Conservation (phyloP, 768 basidiomycete genomes). For the Austroboletus festivus region DNA sequence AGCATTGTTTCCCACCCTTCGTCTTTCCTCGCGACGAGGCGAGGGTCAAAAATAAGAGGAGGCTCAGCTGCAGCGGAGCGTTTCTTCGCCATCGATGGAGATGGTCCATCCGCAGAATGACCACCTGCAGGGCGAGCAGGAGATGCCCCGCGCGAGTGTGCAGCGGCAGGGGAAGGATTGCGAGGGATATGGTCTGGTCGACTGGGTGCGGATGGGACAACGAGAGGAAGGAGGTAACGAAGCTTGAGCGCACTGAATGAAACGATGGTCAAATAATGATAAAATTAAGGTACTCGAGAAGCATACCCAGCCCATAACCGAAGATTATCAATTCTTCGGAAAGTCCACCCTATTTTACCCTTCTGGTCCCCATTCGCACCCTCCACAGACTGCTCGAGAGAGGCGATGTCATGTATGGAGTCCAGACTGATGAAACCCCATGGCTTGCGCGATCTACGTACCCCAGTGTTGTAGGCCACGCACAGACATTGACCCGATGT, state of each 20-base stretch:
- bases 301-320: constrained; percentile 82
- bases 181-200: constrained; percentile 27
- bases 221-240: constrained; percentile 73
- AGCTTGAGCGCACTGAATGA: constrained; percentile 70
- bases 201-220: constrained; percentile 44
- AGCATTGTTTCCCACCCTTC: constrained; percentile 84
- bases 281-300: too few species aligned
- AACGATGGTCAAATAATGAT: background rate
- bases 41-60: constrained; percentile 66
- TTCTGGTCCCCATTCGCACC: constrained; percentile 38
- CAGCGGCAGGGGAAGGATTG: constrained; percentile 19
- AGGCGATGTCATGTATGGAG: constrained; percentile 75
- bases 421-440: constrained; percentile 85
- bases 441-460: constrained; percentile 75
- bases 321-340: constrained; percentile 82
- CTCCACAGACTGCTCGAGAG: constrained; percentile 53
- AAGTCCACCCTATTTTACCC: constrained; percentile 71
- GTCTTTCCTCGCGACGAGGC: constrained; percentile 67
- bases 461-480: constrained; percentile 73
- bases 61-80: constrained; percentile 44
- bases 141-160: constrained; percentile 20
- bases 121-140: constrained; percentile 19
- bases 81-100: constrained; percentile 31
- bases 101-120: constrained; percentile 21
- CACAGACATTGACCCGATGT: constrained; percentile 82